These are phyloP conservation scores for Neurospora sp. DNA, from an alignment of 495 filamentous ascomycete genomes.

Conservation along the genomic window DNA sequence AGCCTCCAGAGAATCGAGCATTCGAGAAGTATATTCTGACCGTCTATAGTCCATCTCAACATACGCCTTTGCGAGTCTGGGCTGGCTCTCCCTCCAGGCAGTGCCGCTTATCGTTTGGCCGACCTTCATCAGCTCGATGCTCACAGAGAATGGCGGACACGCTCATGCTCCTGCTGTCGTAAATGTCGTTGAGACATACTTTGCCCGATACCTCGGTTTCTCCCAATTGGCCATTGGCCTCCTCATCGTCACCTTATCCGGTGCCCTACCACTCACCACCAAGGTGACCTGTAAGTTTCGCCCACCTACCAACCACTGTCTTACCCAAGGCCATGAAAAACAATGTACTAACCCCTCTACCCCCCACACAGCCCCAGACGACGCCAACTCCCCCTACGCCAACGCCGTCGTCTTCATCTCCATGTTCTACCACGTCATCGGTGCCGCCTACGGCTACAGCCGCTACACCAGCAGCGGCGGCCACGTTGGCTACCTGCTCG, in stretches of 20 bases:
- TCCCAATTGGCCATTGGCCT: slow-evolving; percentile 54
- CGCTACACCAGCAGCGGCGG: slow-evolving; percentile 42
- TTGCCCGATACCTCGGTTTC: slow-evolving; percentile 59
- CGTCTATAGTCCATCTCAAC: slow-evolving; percentile 48
- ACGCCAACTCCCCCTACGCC: slow-evolving; percentile 22
- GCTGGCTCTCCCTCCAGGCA: slow-evolving; percentile 59
- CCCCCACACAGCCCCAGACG: slow-evolving; percentile 4
- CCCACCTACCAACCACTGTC: background rate
- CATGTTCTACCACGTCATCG: slow-evolving; percentile 49
- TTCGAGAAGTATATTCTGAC: background rate
- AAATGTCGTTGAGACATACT: slow-evolving; percentile 59
- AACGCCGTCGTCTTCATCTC: slow-evolving; percentile 53
- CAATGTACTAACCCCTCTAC: background rate
- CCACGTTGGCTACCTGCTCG: slow-evolving; percentile 42
- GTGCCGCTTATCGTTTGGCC: slow-evolving; percentile 53
- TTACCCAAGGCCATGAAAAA: background rate
- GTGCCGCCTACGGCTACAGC: slow-evolving; percentile 59
- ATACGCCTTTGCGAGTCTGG: slow-evolving; percentile 56
- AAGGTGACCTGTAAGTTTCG: slow-evolving; percentile 19
- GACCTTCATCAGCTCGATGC: slow-evolving; percentile 45
- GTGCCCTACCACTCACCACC: slow-evolving; percentile 60
- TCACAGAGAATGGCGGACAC: background rate
- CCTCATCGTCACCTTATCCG: slow-evolving; percentile 59
- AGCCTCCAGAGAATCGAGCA: background rate
- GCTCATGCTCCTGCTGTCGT: background rate